A percentile compares a stretch with the other conserved stretches of the same genome.
Evolutionary conservation across 305 asterid genomes (phyloP).

Genomic region (Fraxinus dipetala): DNA sequence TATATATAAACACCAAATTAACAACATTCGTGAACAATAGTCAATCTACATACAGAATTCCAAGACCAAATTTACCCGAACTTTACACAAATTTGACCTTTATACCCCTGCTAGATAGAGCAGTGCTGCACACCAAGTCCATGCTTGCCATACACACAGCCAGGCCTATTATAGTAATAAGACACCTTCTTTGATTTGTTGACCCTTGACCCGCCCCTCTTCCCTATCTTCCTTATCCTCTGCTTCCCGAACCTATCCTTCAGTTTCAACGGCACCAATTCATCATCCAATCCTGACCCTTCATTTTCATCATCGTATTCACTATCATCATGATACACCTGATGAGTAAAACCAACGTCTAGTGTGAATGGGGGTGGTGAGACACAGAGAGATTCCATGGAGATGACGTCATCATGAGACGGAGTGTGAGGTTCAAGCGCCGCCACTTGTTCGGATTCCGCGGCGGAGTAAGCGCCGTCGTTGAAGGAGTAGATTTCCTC

Average conservation of each 20-base stretch:
- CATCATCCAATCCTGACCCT: slow-evolving; percentile 38
- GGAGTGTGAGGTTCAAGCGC: neutral
- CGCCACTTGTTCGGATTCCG: neutral
- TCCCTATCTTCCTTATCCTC: slow-evolving; percentile 38
- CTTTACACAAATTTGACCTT: neutral
- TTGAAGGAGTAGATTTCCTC: slow-evolving; percentile 29
- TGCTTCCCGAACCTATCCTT: slow-evolving; percentile 35
- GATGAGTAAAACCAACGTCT: neutral
- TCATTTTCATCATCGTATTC: slow-evolving; percentile 23
- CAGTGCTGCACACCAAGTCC: slow-evolving; percentile 36
- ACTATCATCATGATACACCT: neutral
- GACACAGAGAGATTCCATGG: neutral
- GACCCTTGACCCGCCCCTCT: slow-evolving; percentile 26
- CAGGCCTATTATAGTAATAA: slow-evolving; percentile 35
- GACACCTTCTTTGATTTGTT: slow-evolving; percentile 29
- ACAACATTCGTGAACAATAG: neutral
- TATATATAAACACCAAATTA: neutral
- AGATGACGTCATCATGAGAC: neutral
- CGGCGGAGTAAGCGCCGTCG: slow-evolving; percentile 16
- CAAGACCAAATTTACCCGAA: neutral
- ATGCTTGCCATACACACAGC: slow-evolving; percentile 37
- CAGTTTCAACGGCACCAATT: slow-evolving; percentile 30
- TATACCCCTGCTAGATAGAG: slow-evolving; percentile 12
- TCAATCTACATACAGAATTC: neutral
- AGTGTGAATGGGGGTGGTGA: neutral